Percentiles rank a stretch among this genome's conserved stretches.
Evolutionary conservation across 371 early-diverging fungal species (phyloP).

Genomic region (Actinomucor elegans): DNA sequence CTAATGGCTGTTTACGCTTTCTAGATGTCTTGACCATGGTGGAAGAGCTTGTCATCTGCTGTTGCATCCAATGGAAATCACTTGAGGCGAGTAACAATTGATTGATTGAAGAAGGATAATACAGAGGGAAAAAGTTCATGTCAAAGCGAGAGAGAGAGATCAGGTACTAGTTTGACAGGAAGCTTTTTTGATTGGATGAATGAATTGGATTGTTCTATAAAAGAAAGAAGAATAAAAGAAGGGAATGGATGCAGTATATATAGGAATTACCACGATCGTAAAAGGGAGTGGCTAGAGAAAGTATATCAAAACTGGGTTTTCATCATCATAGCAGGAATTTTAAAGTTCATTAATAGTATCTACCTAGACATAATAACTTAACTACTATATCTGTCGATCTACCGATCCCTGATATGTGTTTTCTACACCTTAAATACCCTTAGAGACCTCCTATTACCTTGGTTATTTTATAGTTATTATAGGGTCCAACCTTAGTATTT

Average conservation of each 20-base stretch:
- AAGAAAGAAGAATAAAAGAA: neutral
- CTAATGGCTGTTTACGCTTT: neutral
- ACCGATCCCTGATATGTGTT: constrained; percentile 18
- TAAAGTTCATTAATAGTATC: neutral
- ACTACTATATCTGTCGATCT: constrained; percentile 11
- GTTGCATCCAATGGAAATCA: constrained; percentile 1
- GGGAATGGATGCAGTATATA: no score
- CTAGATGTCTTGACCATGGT: neutral
- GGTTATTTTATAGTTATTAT: no score
- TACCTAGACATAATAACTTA: neutral
- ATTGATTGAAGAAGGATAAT: constrained; percentile 1
- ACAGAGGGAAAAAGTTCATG: constrained; percentile 1
- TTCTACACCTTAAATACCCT: no score
- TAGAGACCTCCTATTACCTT: no score
- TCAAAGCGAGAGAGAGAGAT: no score
- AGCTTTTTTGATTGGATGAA: neutral
- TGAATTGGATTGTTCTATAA: neutral
- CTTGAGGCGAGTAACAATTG: constrained; percentile 1
- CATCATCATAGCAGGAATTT: neutral
- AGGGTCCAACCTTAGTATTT: no score
- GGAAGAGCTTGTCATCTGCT: neutral
- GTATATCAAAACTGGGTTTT: constrained; percentile 4
- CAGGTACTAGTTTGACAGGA: neutral
- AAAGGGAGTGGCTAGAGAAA: no score
- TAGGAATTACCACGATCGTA: no score